These are phyloP conservation scores for Gossypium aridum DNA, from an alignment of 441 rosid species.

Conservation along the genomic window DNA sequence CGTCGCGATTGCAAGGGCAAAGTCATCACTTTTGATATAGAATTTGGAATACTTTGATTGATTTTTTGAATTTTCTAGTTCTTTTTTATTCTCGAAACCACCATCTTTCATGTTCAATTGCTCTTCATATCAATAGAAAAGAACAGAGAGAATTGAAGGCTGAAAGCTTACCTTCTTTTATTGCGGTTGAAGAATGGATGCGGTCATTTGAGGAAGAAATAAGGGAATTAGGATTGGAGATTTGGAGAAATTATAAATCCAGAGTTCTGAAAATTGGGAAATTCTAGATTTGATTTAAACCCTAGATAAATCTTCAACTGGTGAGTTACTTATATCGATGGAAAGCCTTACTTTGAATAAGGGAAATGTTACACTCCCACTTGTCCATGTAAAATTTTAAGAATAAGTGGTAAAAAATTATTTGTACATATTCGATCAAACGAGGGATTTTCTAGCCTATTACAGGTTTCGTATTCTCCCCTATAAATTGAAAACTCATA, in stretches of 20 bases:
- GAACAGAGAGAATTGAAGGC: background rate
- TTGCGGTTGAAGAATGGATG: background rate
- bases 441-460: no score
- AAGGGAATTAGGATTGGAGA: background rate
- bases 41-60: conserved; percentile 19
- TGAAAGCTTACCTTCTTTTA: background rate
- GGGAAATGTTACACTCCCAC: no score
- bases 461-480: no score
- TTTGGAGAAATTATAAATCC: background rate
- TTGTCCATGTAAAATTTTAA: no score
- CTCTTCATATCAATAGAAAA: conserved; percentile 36
- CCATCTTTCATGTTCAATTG: conserved; percentile 91
- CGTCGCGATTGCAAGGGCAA: conserved; percentile 48
- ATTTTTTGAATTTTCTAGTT: conserved; percentile 30
- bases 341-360: background rate
- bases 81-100: conserved; percentile 67
- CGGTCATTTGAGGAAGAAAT: background rate
- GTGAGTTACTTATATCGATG: background rate
- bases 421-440: no score
- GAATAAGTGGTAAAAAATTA: no score
- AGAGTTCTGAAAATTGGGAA: background rate
- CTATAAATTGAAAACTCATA: no score
- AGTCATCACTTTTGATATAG: conserved; percentile 36
- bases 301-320: background rate
- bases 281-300: background rate